Evolutionary conservation across 352 stramenopile genomes (phyloP), one percentile per base, ranked within the genome.

Genomic region (Pythium phragmiticola): DNA sequence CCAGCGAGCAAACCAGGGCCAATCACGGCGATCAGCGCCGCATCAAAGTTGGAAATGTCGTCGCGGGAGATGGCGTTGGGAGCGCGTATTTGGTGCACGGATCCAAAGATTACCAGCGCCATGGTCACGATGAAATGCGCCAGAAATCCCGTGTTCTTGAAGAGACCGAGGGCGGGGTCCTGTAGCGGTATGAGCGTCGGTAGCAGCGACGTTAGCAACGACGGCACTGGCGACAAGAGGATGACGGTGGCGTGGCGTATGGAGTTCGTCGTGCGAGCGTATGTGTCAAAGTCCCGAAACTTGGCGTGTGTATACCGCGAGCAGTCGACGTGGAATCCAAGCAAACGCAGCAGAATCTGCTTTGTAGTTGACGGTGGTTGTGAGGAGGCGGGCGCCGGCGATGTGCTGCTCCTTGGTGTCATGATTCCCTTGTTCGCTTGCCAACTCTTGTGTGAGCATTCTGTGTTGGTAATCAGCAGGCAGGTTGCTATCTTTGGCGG

Each of bases 141-240:
- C 33, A 36, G 4, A 36, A 64, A 57, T 0, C 57, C 46, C 8
- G 30, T 13, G 57, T 64, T 64, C 8, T 21, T 23, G 16, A 30
- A 7, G 5, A 52, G 16, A 4, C 59, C 59, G 7, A 59, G 47
- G 9, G 14, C 16, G 3, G 59, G 59, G 13, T 51, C 42, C 34
- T 59, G 59, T 1, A 66, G 41, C 2, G 59, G 59, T 13, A 66
- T 50, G 39, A 66, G 50, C 26, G 42, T 7, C 28, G 49, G 49
- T 11, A 59, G 13, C 2, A 66, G n/a, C 19, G 41, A 17, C 23
- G 26, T 17, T 3, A 54, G 8, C 7, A 66, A 28, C 0, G 12
- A 16, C 4, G 47, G 36, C 17, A 59, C 2, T 14, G 59, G 58
- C 30, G 34, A 17, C 14, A 50, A 21, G 7, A 55, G 4, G 9